Evolutionary conservation across 116 monocot species (phyloP), one percentile per base, ranked within the genome.

Genomic region (Iris pallida): DNA sequence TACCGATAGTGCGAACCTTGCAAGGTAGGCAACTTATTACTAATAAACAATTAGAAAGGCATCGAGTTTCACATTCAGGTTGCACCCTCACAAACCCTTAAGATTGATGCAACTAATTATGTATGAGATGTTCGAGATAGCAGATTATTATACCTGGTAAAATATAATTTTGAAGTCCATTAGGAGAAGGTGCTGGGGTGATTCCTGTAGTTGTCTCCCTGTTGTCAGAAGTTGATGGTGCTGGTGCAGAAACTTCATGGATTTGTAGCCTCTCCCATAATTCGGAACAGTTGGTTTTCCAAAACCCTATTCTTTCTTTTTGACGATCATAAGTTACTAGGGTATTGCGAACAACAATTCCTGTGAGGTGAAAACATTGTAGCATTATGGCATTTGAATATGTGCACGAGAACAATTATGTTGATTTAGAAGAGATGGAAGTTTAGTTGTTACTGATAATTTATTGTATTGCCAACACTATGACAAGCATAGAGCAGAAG

Each of bases 201-300:
- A 51, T 9, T 9, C 11, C 49, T 51, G 49, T 51, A 51, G 49
- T 51, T 13, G 13, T 51, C 4, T 13, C 49, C 49, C 49, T 4
- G 13, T 51, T 51, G 49, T 7, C 13, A 51, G 49, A 51, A 9
- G 42, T 55, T 65, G 72, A 63, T 65, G 82, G 73, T 78, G 82
- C 81, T 14, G 81, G 76, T 63, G 84, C 68, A 64, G 57, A 19
- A 40, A 4, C 17, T 1, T 53, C 49, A 51, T 51, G 66, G 62
- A 77, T 60, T 73, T 84, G 70, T 54, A 93, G 53, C 46, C 66
- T 77, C 20, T 89, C 71, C 86, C 84, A 89, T 60, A 89, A 72
- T 55, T 80, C 82, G 46, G 93, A 89, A 75, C 93, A 93, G 71
- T 93, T 93, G 14, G 89, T 93, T 76, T 93, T 93, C 93, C 89